Evolutionary conservation across 176 grass and related monocot species (phyloP).

Genomic region (Triticum dicoccoides): DNA sequence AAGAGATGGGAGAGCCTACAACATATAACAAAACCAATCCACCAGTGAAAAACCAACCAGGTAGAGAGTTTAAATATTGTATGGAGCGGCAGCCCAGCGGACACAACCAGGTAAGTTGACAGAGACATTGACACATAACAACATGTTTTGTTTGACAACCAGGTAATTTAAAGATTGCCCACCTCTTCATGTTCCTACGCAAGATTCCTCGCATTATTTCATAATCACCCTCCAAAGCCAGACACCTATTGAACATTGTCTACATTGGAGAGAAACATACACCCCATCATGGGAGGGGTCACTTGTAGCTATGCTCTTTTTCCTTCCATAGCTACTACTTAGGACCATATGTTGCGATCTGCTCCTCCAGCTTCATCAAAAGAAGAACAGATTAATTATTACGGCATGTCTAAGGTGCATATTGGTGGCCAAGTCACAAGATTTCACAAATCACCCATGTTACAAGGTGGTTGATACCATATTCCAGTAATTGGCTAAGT

Average conservation of each 20-base stretch:
- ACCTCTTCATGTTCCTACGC: too few species aligned
- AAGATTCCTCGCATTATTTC: too few species aligned
- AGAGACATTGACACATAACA: neutral
- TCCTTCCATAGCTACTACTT: slow-evolving; percentile 33
- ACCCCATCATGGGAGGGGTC: slow-evolving; percentile 24
- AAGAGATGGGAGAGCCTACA: too few species aligned
- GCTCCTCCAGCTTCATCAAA: slow-evolving; percentile 70
- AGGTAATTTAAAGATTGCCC: too few species aligned
- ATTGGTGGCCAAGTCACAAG: neutral
- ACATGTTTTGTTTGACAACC: neutral
- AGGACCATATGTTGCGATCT: slow-evolving; percentile 53
- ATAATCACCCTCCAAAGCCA: neutral
- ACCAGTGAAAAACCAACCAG: neutral
- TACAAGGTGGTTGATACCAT: neutral
- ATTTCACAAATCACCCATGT: neutral
- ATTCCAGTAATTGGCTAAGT: neutral
- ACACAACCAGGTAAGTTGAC: neutral
- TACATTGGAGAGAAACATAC: slow-evolving; percentile 30
- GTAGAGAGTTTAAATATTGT: neutral
- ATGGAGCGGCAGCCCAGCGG: neutral
- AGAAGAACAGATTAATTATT: neutral
- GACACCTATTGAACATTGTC: slow-evolving; percentile 22
- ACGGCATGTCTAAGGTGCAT: too few species aligned
- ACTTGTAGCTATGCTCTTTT: slow-evolving; percentile 10
- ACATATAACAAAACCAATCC: neutral